Conservation (phyloP, 2,329 filamentous ascomycete species). For the Diplodia intermedia region DNA sequence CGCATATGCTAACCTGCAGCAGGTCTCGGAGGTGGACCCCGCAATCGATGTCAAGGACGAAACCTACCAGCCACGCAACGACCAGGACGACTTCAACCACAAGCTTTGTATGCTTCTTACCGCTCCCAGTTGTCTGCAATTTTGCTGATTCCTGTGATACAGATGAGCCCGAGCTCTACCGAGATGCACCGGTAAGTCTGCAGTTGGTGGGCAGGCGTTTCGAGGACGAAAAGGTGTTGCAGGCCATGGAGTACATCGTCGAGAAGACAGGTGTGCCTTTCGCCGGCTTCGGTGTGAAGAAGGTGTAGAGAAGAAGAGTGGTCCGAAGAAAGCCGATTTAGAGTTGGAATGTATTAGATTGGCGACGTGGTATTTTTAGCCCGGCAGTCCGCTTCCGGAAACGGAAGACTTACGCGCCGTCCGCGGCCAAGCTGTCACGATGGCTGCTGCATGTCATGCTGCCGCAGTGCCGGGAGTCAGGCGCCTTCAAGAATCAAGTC, state of each 20-base stretch:
- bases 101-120: conserved; percentile 51
- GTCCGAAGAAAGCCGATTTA: background rate
- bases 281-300: conserved; percentile 32
- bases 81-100: conserved; percentile 57
- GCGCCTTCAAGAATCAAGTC: background rate
- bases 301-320: background rate
- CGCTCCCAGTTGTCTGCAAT: background rate
- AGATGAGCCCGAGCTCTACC: conserved; percentile 56
- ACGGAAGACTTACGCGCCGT: conserved; percentile 13
- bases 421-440: background rate
- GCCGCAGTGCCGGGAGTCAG: background rate
- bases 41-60: conserved; percentile 49
- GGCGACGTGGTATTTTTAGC: background rate
- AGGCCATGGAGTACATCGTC: conserved; percentile 47
- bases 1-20: conserved; percentile 18
- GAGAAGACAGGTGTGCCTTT: conserved; percentile 42
- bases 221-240: conserved; percentile 62
- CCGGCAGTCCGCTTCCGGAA: background rate
- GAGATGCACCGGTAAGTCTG: conserved; percentile 59
- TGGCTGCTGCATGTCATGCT: conserved; percentile 12
- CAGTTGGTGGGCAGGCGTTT: conserved; percentile 62
- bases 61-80: conserved; percentile 51
- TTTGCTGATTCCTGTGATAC: conserved; percentile 7
- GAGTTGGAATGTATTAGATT: background rate
- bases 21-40: conserved; percentile 49